phyloP scores from a whole-genome alignment of 345 rosid species.

The Salix dunnii region DNA sequence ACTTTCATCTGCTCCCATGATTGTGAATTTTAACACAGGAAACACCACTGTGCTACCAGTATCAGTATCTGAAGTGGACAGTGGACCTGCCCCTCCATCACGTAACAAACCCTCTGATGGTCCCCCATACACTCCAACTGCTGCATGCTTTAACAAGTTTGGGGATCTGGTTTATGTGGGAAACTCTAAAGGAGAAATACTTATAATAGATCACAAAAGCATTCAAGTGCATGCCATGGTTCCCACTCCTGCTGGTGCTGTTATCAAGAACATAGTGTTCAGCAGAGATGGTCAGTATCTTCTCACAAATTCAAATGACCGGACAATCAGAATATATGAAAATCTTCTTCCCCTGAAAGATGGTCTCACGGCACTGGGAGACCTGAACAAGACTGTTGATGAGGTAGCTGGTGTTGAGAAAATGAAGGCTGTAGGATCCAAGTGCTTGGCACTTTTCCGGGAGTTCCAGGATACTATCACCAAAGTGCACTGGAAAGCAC shows the following conservation, averaged over 20 bases:
- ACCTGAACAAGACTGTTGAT: conserved; percentile 41
- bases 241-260: conserved; percentile 63
- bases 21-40: conserved; percentile 69
- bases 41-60: conserved; percentile 72
- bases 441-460: conserved; percentile 74
- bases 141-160: conserved; percentile 89
- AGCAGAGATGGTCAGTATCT: conserved; percentile 88
- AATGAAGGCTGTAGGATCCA: conserved; percentile 69
- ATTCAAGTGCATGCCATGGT: conserved; percentile 61
- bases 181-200: conserved; percentile 92
- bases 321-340: conserved; percentile 83
- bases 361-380: conserved; percentile 46
- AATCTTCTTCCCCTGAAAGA: conserved; percentile 79
- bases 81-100: conserved; percentile 52
- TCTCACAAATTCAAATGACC: conserved; percentile 93
- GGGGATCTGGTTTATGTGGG: conserved; percentile 96
- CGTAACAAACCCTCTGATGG: conserved; percentile 71
- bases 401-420: conserved; percentile 65
- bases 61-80: conserved; percentile 46
- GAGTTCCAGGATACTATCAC: conserved; percentile 98
- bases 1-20: conserved; percentile 90
- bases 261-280: conserved; percentile 79
- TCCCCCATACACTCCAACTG: conserved; percentile 70
- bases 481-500: conserved; percentile 97
- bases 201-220: conserved; percentile 68